phyloP scores from a whole-genome alignment of 2,329 filamentous ascomycete genomes.

The Penicillium sp. region DNA sequence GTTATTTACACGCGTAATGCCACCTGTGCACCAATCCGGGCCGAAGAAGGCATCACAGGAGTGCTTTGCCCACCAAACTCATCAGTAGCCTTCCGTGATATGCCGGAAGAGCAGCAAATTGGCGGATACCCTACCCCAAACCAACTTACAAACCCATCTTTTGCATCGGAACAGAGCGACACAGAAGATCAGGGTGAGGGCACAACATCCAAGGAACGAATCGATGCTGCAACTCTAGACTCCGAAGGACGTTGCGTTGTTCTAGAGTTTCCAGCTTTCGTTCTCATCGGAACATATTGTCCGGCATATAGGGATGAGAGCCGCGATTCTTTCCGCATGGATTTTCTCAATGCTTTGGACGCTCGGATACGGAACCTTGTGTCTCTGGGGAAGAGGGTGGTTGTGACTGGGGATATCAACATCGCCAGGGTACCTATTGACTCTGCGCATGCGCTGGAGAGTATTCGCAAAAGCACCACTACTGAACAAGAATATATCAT shows the following conservation, averaged over 20 bases:
- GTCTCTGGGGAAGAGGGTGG: constrained; percentile 75
- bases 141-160: constrained; percentile 54
- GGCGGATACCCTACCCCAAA: constrained; percentile 77
- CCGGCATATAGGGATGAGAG: constrained; percentile 85
- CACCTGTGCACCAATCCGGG: constrained; percentile 79
- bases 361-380: constrained; percentile 80
- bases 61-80: constrained; percentile 72
- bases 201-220: constrained; percentile 44
- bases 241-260: constrained; percentile 89
- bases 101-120: constrained; percentile 72
- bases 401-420: constrained; percentile 87
- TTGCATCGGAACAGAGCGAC: background rate
- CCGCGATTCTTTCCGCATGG: constrained; percentile 76
- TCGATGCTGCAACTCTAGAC: constrained; percentile 75
- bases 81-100: constrained; percentile 68
- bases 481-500: constrained; percentile 71
- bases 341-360: constrained; percentile 78
- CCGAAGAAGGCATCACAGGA: constrained; percentile 92
- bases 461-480: constrained; percentile 67
- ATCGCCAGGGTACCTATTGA: constrained; percentile 70
- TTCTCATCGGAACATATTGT: constrained; percentile 88
- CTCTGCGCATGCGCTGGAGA: constrained; percentile 70
- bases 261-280: constrained; percentile 91
- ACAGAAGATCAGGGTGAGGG: constrained; percentile 3
- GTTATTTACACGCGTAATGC: constrained; percentile 91